phyloP scores from a whole-genome alignment of 2,329 filamentous ascomycete genomes.

The Trichoderma lentiforme region DNA sequence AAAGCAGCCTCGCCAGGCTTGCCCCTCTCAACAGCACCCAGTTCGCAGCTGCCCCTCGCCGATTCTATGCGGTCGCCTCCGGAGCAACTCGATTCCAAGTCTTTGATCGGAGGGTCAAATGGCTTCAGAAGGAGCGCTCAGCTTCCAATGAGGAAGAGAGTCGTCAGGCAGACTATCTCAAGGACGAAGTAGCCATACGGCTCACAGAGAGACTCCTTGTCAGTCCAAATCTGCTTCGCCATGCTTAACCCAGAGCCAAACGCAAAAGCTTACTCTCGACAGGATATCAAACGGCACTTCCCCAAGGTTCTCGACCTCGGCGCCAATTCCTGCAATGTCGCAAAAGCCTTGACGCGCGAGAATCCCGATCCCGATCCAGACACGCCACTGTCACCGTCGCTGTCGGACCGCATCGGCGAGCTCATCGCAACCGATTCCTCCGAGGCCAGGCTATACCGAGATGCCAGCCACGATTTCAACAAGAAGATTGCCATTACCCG shows the following conservation, averaged over 20 bases:
- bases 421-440: constrained; percentile 83
- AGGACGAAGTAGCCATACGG: constrained; percentile 83
- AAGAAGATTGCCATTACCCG: constrained; percentile 67
- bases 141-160: constrained; percentile 67
- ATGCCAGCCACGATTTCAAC: constrained; percentile 73
- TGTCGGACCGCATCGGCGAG: constrained; percentile 67
- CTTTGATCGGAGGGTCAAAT: constrained; percentile 86
- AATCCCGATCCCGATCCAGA: constrained; percentile 60
- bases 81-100: constrained; percentile 80
- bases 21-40: constrained; percentile 21
- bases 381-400: constrained; percentile 59
- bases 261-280: background rate
- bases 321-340: constrained; percentile 93
- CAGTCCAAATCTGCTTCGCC: constrained; percentile 22
- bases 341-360: constrained; percentile 70
- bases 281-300: constrained; percentile 92
- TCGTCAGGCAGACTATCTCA: constrained; percentile 83
- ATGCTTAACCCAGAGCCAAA: background rate
- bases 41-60: constrained; percentile 29
- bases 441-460: constrained; percentile 71
- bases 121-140: constrained; percentile 85
- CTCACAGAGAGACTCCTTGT: constrained; percentile 83
- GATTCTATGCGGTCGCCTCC: constrained; percentile 73
- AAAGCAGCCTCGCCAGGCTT: constrained; percentile 25
- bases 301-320: constrained; percentile 84